phyloP scores from a whole-genome alignment of 129 eudicot species.

The Lonicera japonica region DNA sequence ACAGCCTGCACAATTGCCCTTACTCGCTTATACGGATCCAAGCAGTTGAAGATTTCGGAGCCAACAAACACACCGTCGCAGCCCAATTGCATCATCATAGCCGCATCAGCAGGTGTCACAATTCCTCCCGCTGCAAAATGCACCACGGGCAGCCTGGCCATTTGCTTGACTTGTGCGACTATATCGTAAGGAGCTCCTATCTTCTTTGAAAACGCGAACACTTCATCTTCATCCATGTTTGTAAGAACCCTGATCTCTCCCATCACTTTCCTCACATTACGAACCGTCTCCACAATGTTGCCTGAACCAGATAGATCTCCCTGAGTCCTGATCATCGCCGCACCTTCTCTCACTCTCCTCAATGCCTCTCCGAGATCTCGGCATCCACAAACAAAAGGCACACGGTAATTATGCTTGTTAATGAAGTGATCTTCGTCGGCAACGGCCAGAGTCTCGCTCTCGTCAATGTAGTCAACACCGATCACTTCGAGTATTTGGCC shows the following conservation, averaged over 20 bases:
- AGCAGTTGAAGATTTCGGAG: constrained; percentile 45
- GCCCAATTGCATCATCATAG: constrained; percentile 76
- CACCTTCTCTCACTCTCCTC: constrained; percentile 75
- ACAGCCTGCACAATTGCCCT: constrained; percentile 81
- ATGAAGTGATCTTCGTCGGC: constrained; percentile 71
- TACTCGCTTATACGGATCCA: constrained; percentile 55
- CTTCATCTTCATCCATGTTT: constrained; percentile 82
- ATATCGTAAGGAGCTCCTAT: constrained; percentile 71
- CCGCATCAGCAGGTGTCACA: constrained; percentile 81
- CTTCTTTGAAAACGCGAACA: constrained; percentile 50
- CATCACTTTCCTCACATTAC: constrained; percentile 64
- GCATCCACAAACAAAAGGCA: constrained; percentile 73
- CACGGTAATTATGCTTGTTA: constrained; percentile 65
- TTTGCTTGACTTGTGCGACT: constrained; percentile 78
- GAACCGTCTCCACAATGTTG: constrained; percentile 50
- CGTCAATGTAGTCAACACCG: constrained; percentile 81
- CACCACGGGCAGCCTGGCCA: constrained; percentile 91
- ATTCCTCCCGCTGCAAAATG: constrained; percentile 97
- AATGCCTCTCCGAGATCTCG: constrained; percentile 68
- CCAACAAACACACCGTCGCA: constrained; percentile 90
- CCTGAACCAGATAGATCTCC: constrained; percentile 49
- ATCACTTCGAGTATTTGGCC: constrained; percentile 76
- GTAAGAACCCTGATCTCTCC: constrained; percentile 53
- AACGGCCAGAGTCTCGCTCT: constrained; percentile 50
- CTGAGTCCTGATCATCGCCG: constrained; percentile 72